Evolutionary conservation across 192 early-diverging fungal genomes (phyloP).

Genomic region (Piromyces finnis): DNA sequence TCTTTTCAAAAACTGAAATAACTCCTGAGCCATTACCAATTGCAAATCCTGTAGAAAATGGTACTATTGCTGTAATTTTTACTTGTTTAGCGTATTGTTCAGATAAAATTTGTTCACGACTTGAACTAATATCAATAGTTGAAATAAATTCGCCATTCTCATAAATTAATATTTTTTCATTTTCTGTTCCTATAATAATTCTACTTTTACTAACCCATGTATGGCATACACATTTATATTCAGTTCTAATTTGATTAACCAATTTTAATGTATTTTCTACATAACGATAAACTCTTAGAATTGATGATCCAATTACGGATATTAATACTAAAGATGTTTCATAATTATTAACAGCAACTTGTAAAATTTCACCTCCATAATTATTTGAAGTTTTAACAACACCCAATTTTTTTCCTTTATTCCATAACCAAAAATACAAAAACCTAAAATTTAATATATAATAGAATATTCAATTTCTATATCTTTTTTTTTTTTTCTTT

Average conservation of each 20-base stretch:
- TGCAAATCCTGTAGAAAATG: neutral
- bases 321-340: neutral
- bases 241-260: neutral
- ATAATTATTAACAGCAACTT: neutral
- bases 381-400: neutral
- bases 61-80: neutral
- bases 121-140: conserved; percentile 7
- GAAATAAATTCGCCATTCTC: conserved; percentile 28
- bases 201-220: conserved; percentile 23
- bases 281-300: neutral
- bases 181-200: conserved; percentile 23
- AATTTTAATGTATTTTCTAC: neutral
- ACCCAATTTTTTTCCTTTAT: conserved; percentile 9
- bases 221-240: conserved; percentile 23
- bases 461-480: too few species aligned
- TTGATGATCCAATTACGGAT: neutral
- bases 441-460: conserved; percentile 6
- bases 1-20: neutral
- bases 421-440: conserved; percentile 27
- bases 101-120: neutral
- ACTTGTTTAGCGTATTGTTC: neutral
- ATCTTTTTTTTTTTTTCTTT: too few species aligned
- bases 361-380: neutral
- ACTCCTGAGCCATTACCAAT: neutral
- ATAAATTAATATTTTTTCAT: conserved; percentile 25